Percentiles rank a stretch among this genome's conserved stretches.
Evolutionary conservation across 345 rosid genomes (phyloP).

Genomic region (Geranium brycei): DNA sequence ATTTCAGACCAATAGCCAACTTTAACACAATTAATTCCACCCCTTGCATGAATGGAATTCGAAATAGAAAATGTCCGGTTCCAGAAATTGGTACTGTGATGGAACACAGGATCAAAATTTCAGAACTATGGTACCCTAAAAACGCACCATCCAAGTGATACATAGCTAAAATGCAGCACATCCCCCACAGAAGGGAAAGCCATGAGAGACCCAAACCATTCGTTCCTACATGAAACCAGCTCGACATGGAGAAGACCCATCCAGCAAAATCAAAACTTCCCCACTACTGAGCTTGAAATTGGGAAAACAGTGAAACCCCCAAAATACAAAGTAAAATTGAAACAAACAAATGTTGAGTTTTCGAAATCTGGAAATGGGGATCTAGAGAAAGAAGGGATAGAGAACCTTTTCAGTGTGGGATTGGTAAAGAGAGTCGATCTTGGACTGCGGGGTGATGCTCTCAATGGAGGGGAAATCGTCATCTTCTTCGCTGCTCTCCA

Average conservation of each 20-base stretch:
- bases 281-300: not conserved
- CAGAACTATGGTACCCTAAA: too few relatives aligned
- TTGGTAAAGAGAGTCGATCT: conserved; percentile 73
- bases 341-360: too few relatives aligned
- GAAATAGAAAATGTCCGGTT: too few relatives aligned
- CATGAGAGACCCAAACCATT: too few relatives aligned
- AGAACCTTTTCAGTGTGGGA: conserved; percentile 80
- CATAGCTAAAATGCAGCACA: too few relatives aligned
- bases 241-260: too few relatives aligned
- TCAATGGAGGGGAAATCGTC: conserved; percentile 84
- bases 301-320: not conserved
- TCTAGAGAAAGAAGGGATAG: not conserved
- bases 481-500: conserved; percentile 99
- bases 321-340: not conserved
- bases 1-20: not conserved
- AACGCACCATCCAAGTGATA: too few relatives aligned
- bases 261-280: not conserved
- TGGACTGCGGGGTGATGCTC: conserved; percentile 74
- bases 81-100: too few relatives aligned
- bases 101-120: too few relatives aligned
- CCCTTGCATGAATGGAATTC: too few relatives aligned
- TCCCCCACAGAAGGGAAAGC: too few relatives aligned
- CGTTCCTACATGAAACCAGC: too few relatives aligned
- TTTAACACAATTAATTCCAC: not conserved
- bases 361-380: not conserved